Conservation (phyloP, 306 rosid genomes). For the Senna siamea region DNA sequence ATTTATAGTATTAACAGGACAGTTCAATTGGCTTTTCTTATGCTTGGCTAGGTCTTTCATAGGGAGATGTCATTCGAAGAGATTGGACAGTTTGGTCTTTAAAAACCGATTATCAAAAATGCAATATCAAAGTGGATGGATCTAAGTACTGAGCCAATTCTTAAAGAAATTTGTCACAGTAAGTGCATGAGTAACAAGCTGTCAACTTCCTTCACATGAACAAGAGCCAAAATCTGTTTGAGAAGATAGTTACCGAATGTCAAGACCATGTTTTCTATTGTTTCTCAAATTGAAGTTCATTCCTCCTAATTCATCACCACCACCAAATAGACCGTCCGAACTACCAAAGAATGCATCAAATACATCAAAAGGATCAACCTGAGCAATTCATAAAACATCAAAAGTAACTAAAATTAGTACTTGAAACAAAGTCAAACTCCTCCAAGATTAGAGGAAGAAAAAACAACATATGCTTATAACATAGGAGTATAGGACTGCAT, state of each 20-base stretch:
- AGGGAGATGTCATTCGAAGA: background rate
- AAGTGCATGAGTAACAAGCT: slow-evolving; percentile 7
- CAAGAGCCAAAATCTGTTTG: slow-evolving; percentile 14
- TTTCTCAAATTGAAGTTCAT: slow-evolving; percentile 63
- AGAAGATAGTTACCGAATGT: slow-evolving; percentile 61
- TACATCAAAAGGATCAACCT: slow-evolving; percentile 85
- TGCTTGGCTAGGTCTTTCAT: background rate
- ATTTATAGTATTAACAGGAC: background rate
- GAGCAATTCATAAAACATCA: slow-evolving; percentile 36
- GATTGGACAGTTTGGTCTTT: background rate
- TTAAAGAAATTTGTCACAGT: slow-evolving; percentile 14
- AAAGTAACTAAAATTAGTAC: slow-evolving; percentile 30
- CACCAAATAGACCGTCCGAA: slow-evolving; percentile 70
- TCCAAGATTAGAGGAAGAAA: background rate
- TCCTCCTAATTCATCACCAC: slow-evolving; percentile 63
- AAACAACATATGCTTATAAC: background rate
- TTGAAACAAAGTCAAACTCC: background rate
- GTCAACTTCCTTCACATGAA: slow-evolving; percentile 1
- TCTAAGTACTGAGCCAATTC: background rate
- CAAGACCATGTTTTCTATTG: slow-evolving; percentile 55
- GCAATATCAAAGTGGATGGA: background rate
- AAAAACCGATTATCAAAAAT: slow-evolving; percentile 15
- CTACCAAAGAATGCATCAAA: slow-evolving; percentile 81
- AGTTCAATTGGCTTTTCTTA: background rate
- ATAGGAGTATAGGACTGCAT: slow-evolving; percentile 6